A percentile compares a stretch with the other conserved stretches of the same genome.
These are phyloP conservation scores for Rhododendron ovatum DNA, from an alignment of 148 eudicot genomes.

Conservation along the genomic window DNA sequence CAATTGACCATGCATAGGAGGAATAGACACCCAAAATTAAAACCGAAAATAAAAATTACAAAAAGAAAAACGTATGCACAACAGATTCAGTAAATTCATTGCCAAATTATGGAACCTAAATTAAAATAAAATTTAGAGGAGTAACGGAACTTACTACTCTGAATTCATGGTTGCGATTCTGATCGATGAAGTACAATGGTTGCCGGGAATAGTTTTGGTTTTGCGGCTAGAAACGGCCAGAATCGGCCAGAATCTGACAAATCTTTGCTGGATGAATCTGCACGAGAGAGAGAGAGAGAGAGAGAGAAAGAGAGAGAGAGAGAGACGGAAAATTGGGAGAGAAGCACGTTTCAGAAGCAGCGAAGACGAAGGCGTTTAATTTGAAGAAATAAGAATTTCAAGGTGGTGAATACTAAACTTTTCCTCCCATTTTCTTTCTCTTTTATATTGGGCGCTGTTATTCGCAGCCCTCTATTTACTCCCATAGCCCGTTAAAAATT, in stretches of 20 bases:
- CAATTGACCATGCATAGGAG: not conserved
- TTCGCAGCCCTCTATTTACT: no score
- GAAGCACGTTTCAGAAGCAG: not conserved
- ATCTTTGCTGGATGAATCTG: not conserved
- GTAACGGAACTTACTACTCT: conserved; percentile 14
- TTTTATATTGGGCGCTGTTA: no score
- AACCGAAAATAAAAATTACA: not conserved
- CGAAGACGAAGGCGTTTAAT: not conserved
- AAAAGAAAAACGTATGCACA: not conserved
- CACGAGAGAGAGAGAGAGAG: not conserved
- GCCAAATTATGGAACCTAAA: not conserved
- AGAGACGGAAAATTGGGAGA: not conserved
- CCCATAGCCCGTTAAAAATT: no score
- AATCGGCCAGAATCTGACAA: not conserved
- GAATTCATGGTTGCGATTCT: conserved; percentile 14
- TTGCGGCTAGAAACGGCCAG: conserved; percentile 2
- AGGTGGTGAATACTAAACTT: no score
- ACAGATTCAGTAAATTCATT: not conserved
- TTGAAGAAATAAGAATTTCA: no score
- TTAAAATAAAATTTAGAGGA: not conserved
- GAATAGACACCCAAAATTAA: not conserved
- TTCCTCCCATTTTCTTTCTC: no score
- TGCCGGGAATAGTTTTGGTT: not conserved
- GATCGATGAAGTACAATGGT: not conserved
- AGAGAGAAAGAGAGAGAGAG: no score